Evolutionary conservation across 495 filamentous ascomycete species (phyloP).

Genomic region (Penicillium mononematosum): DNA sequence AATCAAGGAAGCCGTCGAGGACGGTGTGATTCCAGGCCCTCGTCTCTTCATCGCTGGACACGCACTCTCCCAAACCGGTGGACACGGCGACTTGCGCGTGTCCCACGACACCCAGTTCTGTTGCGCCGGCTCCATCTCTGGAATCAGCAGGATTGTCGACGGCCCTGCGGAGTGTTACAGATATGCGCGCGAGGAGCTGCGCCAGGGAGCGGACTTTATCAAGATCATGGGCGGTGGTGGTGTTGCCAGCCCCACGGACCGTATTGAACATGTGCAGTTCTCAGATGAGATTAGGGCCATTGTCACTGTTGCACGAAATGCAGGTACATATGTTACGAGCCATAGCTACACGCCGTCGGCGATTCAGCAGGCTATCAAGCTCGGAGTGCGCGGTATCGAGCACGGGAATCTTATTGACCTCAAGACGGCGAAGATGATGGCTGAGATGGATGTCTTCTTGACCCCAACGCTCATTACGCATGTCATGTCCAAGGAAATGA

Average conservation of each 20-base stretch:
- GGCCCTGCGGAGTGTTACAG: conserved; percentile 50
- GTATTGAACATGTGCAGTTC: conserved; percentile 51
- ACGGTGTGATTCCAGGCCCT: conserved; percentile 46
- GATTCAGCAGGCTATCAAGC: conserved; percentile 52
- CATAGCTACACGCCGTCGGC: conserved; percentile 52
- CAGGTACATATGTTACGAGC: conserved; percentile 52
- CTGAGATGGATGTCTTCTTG: conserved; percentile 42
- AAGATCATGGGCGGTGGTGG: conserved; percentile 59
- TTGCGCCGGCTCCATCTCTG: conserved; percentile 34
- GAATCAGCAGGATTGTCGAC: conserved; percentile 44
- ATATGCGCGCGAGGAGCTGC: conserved; percentile 49
- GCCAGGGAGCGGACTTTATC: conserved; percentile 53
- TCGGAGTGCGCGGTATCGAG: conserved; percentile 55
- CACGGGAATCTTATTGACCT: conserved; percentile 55
- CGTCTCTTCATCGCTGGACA: conserved; percentile 47
- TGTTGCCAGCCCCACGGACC: conserved; percentile 51
- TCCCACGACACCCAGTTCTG: conserved; percentile 35
- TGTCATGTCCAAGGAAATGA: conserved; percentile 41
- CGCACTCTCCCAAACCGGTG: conserved; percentile 51
- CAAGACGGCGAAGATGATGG: conserved; percentile 49
- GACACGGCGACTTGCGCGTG: conserved; percentile 49
- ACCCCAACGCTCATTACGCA: conserved; percentile 56
- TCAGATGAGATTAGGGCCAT: conserved; percentile 53
- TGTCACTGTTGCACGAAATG: conserved; percentile 41
- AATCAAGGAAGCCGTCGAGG: conserved; percentile 48